Percentiles rank a stretch among this genome's conserved stretches.
These are phyloP conservation scores for Kwoniella bestiolae DNA, from an alignment of 768 basidiomycete genomes.

Conservation along the genomic window DNA sequence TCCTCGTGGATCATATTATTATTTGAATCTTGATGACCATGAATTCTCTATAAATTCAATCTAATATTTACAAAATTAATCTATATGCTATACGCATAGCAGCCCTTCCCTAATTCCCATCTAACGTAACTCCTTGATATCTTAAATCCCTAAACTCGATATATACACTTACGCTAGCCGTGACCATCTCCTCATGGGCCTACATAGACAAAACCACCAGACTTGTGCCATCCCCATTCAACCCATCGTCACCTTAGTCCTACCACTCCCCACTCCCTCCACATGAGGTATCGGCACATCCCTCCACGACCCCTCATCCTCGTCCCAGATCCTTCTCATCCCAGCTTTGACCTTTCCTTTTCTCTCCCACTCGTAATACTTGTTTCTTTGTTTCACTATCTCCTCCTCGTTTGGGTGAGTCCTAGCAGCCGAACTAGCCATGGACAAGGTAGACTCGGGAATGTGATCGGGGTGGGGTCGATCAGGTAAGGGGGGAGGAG, in stretches of 20 bases:
- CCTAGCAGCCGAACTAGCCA: neutral
- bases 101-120: no score
- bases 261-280: constrained; percentile 13
- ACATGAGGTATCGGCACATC: constrained; percentile 3
- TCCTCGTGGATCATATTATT: no score
- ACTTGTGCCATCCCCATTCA: neutral
- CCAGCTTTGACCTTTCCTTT: constrained; percentile 23
- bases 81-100: no score
- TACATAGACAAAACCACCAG: no score
- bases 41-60: no score
- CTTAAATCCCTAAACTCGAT: no score
- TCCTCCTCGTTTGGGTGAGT: neutral
- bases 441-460: neutral
- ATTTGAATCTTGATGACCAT: no score
- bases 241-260: constrained; percentile 16
- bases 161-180: no score
- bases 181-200: no score
- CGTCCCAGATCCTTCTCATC: constrained; percentile 17
- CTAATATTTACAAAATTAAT: no score
- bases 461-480: constrained; percentile 3
- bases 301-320: constrained; percentile 3
- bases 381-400: neutral
- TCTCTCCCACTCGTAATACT: constrained; percentile 12
- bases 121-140: no score
- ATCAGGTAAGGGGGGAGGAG: constrained; percentile 2